Evolutionary conservation across 2,329 filamentous ascomycete genomes (phyloP).

Genomic region (Fusarium chuoi): DNA sequence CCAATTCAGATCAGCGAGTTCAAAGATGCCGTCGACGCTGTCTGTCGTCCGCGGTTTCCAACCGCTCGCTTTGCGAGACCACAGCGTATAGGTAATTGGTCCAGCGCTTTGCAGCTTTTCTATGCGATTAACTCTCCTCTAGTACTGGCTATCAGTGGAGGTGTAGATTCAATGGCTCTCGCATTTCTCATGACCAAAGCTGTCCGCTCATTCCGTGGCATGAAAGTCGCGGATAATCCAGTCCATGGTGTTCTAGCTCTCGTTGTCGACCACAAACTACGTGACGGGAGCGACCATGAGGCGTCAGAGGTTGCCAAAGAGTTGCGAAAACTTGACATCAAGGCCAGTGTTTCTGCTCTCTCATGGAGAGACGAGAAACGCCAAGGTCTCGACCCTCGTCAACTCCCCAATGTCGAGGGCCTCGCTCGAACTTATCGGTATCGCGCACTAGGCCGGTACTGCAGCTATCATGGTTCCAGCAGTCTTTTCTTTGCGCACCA

Average conservation of each 20-base stretch:
- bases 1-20: constrained; percentile 54
- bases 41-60: constrained; percentile 62
- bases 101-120: not conserved
- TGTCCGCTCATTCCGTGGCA: constrained; percentile 46
- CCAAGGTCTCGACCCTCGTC: constrained; percentile 45
- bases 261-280: constrained; percentile 68
- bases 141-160: constrained; percentile 89
- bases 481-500: constrained; percentile 87
- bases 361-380: constrained; percentile 60
- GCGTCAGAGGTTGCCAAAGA: constrained; percentile 57
- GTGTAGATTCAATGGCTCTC: constrained; percentile 97
- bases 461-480: constrained; percentile 60
- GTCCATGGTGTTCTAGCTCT: constrained; percentile 55
- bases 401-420: constrained; percentile 76
- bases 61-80: constrained; percentile 47
- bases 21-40: constrained; percentile 60
- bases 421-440: constrained; percentile 80
- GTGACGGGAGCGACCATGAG: constrained; percentile 63
- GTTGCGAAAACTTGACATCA: constrained; percentile 53
- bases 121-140: not conserved
- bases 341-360: constrained; percentile 39
- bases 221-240: constrained; percentile 59
- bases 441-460: constrained; percentile 72
- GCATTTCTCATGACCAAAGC: constrained; percentile 74
- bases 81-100: constrained; percentile 56